Conservation (phyloP, 169 alveolate genomes). For the Amoebophrya sp. region DNA sequence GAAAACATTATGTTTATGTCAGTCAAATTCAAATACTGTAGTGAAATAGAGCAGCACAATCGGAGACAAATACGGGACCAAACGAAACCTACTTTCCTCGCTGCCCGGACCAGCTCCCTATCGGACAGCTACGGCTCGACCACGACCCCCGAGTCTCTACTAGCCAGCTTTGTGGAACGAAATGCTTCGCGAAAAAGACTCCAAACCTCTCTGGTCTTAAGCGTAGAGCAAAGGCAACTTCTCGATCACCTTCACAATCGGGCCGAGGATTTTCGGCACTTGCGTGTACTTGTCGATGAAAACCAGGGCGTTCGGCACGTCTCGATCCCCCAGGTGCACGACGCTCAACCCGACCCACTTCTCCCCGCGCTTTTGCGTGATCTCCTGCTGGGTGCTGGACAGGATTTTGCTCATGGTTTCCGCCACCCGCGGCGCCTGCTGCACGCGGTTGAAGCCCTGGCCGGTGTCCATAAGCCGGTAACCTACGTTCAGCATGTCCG, state of each 20-base stretch:
- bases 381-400: conserved; percentile 22
- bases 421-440: conserved; percentile 41
- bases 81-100: too few relatives aligned
- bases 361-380: conserved; percentile 51
- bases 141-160: too few relatives aligned
- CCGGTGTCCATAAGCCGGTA: conserved; percentile 65
- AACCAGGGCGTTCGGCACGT: conserved; percentile 68
- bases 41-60: too few relatives aligned
- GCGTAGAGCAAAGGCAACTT: conserved; percentile 25
- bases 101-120: too few relatives aligned
- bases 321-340: conserved; percentile 67
- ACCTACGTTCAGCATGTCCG: conserved; percentile 51
- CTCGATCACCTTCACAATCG: background rate
- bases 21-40: too few relatives aligned
- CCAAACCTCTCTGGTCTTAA: too few relatives aligned
- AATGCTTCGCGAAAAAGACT: too few relatives aligned
- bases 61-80: too few relatives aligned
- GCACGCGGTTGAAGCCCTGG: conserved; percentile 59
- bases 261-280: conserved; percentile 22
- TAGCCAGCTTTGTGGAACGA: too few relatives aligned
- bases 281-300: conserved; percentile 69
- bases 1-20: too few relatives aligned
- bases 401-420: conserved; percentile 56
- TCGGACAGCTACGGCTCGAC: too few relatives aligned
- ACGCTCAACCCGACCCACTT: conserved; percentile 68